These are phyloP conservation scores for Starmerella tilneyi DNA, from an alignment of 805 yeast species.

Conservation along the genomic window DNA sequence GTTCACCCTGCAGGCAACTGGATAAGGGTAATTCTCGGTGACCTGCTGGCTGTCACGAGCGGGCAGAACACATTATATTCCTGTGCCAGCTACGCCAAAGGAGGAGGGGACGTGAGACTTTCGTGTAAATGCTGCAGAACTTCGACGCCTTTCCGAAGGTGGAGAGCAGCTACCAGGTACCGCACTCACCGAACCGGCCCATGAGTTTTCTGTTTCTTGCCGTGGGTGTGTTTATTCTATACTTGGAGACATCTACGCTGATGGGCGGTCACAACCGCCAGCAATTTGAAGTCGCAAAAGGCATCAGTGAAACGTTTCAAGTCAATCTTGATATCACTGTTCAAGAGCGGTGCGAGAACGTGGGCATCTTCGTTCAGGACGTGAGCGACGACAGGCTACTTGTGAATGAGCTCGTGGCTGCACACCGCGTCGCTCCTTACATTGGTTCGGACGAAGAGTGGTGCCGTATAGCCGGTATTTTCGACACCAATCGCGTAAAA, in stretches of 20 bases:
- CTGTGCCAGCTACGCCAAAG: background rate
- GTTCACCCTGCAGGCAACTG: no score
- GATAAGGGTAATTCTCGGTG: no score
- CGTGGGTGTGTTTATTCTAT: conserved; percentile 50
- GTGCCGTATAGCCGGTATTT: conserved; percentile 74
- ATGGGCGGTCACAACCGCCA: conserved; percentile 74
- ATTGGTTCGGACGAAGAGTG: conserved; percentile 32
- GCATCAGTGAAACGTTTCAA: conserved; percentile 46
- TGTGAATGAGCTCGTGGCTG: conserved; percentile 64
- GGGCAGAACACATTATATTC: background rate
- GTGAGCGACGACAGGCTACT: conserved; percentile 63
- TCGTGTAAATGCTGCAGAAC: conserved; percentile 34
- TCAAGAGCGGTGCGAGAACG: conserved; percentile 68
- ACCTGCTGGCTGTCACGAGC: background rate
- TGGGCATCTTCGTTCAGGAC: conserved; percentile 71
- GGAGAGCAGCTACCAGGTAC: conserved; percentile 55
- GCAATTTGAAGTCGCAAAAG: conserved; percentile 63
- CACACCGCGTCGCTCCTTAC: conserved; percentile 23
- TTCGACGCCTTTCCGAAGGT: conserved; percentile 74
- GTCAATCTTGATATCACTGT: conserved; percentile 73
- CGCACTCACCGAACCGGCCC: conserved; percentile 39
- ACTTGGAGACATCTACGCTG: conserved; percentile 77
- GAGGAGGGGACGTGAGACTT: background rate
- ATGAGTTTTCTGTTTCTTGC: background rate
- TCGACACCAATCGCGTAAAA: conserved; percentile 73